These are phyloP conservation scores for Arabidopsis thaliana DNA, from an alignment of 345 rosid species.

Conservation along the genomic window DNA sequence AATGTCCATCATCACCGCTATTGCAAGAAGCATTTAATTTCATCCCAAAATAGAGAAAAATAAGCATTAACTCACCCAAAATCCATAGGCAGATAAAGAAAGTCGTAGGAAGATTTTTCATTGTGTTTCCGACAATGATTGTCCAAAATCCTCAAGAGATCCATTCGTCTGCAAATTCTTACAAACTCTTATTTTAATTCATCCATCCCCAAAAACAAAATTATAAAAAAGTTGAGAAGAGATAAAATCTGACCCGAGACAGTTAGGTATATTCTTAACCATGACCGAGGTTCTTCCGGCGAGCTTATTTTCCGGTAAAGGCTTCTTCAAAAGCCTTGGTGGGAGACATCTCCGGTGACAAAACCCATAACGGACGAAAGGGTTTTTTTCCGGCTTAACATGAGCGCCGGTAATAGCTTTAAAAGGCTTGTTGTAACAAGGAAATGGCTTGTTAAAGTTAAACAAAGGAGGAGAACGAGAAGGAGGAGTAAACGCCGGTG, in stretches of 20 bases:
- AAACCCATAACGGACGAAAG: neutral
- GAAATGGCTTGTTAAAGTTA: neutral
- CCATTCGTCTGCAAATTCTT: constrained; percentile 40
- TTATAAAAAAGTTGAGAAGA: neutral
- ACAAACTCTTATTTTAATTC: neutral
- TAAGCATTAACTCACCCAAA: constrained; percentile 46
- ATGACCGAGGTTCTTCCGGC: constrained; percentile 50
- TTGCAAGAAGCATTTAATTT: neutral
- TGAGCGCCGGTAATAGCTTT: neutral
- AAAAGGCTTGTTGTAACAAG: neutral
- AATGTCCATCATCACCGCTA: neutral
- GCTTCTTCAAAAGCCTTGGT: constrained; percentile 11
- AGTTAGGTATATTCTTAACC: constrained; percentile 58
- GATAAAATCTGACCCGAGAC: constrained; percentile 40
- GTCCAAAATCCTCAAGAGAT: constrained; percentile 50
- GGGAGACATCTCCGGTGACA: constrained; percentile 23
- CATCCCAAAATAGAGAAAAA: neutral
- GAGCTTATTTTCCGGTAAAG: constrained; percentile 1
- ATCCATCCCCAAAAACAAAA: neutral
- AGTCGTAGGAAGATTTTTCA: constrained; percentile 51
- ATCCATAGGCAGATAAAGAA: constrained; percentile 65
- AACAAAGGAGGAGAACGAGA: neutral
- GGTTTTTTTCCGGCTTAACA: constrained; percentile 4
- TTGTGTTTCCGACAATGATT: constrained; percentile 47
- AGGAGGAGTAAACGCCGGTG: neutral